Evolutionary conservation across 2,329 filamentous ascomycete species (phyloP).

Genomic region (Talaromyces sp.): DNA sequence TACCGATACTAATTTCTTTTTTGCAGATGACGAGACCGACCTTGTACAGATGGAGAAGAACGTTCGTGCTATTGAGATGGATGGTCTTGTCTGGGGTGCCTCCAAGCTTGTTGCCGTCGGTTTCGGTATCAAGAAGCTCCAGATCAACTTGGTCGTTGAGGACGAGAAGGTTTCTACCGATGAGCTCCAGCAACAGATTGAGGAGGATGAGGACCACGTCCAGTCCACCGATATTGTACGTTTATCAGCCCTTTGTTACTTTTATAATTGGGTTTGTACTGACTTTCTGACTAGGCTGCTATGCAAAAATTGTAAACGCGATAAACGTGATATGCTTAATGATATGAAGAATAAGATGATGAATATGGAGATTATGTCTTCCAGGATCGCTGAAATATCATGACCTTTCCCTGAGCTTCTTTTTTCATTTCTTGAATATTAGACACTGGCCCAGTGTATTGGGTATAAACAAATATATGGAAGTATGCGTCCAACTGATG

Average conservation of each 20-base stretch:
- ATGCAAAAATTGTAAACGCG: constrained; percentile 83
- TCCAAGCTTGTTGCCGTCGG: constrained; percentile 87
- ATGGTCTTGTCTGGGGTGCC: constrained; percentile 93
- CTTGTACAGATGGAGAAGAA: constrained; percentile 77
- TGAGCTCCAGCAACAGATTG: constrained; percentile 84
- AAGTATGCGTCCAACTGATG: background rate
- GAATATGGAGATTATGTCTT: constrained; percentile 40
- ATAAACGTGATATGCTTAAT: constrained; percentile 35
- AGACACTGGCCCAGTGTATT: constrained; percentile 18
- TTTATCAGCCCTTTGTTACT: constrained; percentile 19
- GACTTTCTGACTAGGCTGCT: constrained; percentile 52
- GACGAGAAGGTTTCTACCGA: constrained; percentile 90
- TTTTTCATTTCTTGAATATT: constrained; percentile 11
- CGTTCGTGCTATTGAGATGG: constrained; percentile 81
- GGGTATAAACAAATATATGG: background rate
- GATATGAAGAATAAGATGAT: constrained; percentile 22
- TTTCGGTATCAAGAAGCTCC: constrained; percentile 98
- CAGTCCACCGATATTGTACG: constrained; percentile 85
- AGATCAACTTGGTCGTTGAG: constrained; percentile 97
- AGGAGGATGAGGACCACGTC: constrained; percentile 87
- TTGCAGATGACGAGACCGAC: constrained; percentile 85
- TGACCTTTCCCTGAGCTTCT: constrained; percentile 27
- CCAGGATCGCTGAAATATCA: constrained; percentile 34
- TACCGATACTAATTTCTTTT: constrained; percentile 3
- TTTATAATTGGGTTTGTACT: constrained; percentile 19